A percentile compares a stretch with the other conserved stretches of the same genome.
Evolutionary conservation across 1,284 basidiomycete species (phyloP).

Genomic region (Cryptococcus wingfieldii): DNA sequence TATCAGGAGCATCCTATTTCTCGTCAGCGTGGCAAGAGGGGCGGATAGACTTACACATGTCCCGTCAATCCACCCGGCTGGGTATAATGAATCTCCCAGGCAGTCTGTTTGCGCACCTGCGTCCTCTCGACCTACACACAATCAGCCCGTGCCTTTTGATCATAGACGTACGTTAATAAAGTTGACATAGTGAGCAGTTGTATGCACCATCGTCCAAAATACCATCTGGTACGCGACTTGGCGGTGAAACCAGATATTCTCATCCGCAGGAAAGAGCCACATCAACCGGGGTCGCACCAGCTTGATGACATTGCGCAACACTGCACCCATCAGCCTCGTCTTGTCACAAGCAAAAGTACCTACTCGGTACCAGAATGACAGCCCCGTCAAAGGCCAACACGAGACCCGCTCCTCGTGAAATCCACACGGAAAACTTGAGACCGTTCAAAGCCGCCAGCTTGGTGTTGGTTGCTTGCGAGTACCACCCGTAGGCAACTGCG

Average conservation of each 20-base stretch:
- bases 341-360: constrained; percentile 5
- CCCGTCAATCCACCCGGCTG: constrained; percentile 81
- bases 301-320: constrained; percentile 77
- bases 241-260: constrained; percentile 84
- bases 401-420: constrained; percentile 77
- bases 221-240: constrained; percentile 86
- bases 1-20: constrained; percentile 65
- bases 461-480: constrained; percentile 63
- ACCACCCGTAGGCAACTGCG: constrained; percentile 67
- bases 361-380: constrained; percentile 70
- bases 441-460: constrained; percentile 67
- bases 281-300: constrained; percentile 68
- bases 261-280: constrained; percentile 78
- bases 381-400: constrained; percentile 76
- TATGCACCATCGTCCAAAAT: constrained; percentile 59
- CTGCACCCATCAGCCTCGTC: constrained; percentile 12
- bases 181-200: constrained; percentile 84
- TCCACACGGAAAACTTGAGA: constrained; percentile 76
- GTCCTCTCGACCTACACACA: constrained; percentile 9
- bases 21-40: not conserved
- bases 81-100: constrained; percentile 75
- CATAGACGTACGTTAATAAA: constrained; percentile 66
- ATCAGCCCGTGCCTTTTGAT: not conserved
- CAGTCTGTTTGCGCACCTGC: constrained; percentile 66
- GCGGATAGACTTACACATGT: constrained; percentile 55